These are phyloP conservation scores for Geotrichum aggregatum DNA, from an alignment of 1,139 yeast species.

Conservation along the genomic window DNA sequence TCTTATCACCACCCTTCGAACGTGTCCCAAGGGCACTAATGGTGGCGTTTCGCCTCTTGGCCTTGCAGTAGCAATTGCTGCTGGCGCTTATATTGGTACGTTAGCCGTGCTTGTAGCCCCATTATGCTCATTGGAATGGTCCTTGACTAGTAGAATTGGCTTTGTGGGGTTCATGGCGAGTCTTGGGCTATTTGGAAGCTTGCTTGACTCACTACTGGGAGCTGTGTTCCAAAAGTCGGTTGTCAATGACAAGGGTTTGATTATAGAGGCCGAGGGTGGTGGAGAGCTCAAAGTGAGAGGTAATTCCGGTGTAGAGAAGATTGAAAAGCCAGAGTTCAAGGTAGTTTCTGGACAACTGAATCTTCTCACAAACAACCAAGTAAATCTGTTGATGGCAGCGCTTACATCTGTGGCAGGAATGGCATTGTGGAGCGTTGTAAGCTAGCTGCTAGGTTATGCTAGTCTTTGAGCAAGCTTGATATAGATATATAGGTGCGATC, in stretches of 20 bases:
- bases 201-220: constrained; percentile 47
- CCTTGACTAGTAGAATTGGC: constrained; percentile 7
- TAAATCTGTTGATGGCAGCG: constrained; percentile 42
- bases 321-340: constrained; percentile 22
- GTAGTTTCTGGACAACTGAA: constrained; percentile 30
- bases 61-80: constrained; percentile 40
- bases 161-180: constrained; percentile 35
- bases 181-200: constrained; percentile 43
- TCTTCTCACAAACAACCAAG: constrained; percentile 43
- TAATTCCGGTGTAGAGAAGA: not conserved
- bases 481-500: not conserved
- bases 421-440: constrained; percentile 28
- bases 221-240: constrained; percentile 43
- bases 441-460: no score
- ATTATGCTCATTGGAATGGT: constrained; percentile 13
- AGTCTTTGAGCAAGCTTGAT: no score
- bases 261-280: constrained; percentile 46
- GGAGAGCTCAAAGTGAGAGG: constrained; percentile 27
- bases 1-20: constrained; percentile 43
- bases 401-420: constrained; percentile 36
- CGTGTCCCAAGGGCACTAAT: constrained; percentile 49
- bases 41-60: constrained; percentile 48
- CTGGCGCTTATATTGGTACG: constrained; percentile 41
- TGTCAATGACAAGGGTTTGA: constrained; percentile 39
- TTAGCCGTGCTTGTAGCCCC: constrained; percentile 33